Evolutionary conservation across 1,284 basidiomycete genomes (phyloP).

Genomic region (Marasmius tenuissimus): DNA sequence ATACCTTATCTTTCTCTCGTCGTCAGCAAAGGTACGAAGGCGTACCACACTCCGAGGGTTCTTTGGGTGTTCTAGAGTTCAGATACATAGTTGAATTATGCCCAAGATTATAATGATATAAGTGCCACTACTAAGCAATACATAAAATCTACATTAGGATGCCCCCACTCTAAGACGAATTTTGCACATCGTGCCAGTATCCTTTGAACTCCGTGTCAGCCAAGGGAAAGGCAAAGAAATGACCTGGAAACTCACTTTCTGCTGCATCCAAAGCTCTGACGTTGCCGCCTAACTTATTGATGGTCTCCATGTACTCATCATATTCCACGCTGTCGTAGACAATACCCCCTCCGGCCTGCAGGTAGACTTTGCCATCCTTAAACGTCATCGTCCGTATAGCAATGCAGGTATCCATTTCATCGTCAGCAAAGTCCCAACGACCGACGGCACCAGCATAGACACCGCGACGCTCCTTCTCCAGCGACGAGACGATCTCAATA

Average conservation of each 20-base stretch:
- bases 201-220: constrained; percentile 37
- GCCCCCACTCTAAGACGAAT: not conserved
- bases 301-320: constrained; percentile 94
- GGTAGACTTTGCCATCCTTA: constrained; percentile 89
- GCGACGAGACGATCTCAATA: constrained; percentile 86
- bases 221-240: constrained; percentile 1
- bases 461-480: constrained; percentile 90
- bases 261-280: constrained; percentile 84
- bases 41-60: too few relatives aligned
- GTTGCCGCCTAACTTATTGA: constrained; percentile 94
- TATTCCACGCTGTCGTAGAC: constrained; percentile 97
- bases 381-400: constrained; percentile 99
- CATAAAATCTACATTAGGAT: too few relatives aligned
- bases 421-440: constrained; percentile 92
- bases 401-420: constrained; percentile 98
- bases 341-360: constrained; percentile 97
- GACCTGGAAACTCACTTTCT: constrained; percentile 68
- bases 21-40: not conserved
- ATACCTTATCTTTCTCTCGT: not conserved
- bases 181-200: constrained; percentile 67
- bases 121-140: too few relatives aligned
- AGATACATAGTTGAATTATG: too few relatives aligned
- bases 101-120: too few relatives aligned
- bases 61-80: too few relatives aligned
- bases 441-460: constrained; percentile 98